Evolutionary conservation across 352 stramenopile genomes (phyloP).

Genomic region (Pythium biforme): DNA sequence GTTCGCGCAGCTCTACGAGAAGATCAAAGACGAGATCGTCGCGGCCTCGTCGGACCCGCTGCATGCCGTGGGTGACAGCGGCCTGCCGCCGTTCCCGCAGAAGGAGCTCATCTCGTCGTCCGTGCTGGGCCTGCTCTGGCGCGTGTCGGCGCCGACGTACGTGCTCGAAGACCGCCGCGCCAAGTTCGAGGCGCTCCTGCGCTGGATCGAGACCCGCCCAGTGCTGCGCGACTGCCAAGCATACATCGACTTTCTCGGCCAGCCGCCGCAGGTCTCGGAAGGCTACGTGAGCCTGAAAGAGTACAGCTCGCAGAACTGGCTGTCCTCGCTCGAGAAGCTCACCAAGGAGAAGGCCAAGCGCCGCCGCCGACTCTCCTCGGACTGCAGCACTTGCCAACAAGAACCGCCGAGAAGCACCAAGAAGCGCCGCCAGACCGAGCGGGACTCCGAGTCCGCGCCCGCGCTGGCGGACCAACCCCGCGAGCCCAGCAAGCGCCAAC

Average conservation of each 20-base stretch:
- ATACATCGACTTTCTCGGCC: slow-evolving; percentile 55
- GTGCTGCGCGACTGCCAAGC: slow-evolving; percentile 34
- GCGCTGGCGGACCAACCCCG: not conserved
- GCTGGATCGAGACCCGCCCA: slow-evolving; percentile 58
- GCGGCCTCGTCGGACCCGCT: slow-evolving; percentile 22
- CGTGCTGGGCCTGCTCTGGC: slow-evolving; percentile 49
- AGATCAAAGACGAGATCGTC: slow-evolving; percentile 32
- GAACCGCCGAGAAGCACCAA: slow-evolving; percentile 20
- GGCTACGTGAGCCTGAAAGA: slow-evolving; percentile 77
- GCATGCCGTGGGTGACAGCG: slow-evolving; percentile 11
- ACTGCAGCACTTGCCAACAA: slow-evolving; percentile 27
- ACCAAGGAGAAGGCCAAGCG: slow-evolving; percentile 38
- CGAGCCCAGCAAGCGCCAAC: slow-evolving; percentile 18
- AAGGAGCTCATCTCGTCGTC: slow-evolving; percentile 56
- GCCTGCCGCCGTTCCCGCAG: slow-evolving; percentile 44
- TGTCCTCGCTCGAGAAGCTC: slow-evolving; percentile 58
- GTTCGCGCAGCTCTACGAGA: slow-evolving; percentile 55
- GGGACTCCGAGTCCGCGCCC: not conserved
- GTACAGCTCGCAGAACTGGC: slow-evolving; percentile 66
- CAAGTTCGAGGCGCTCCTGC: slow-evolving; percentile 55
- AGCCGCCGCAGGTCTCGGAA: slow-evolving; percentile 49
- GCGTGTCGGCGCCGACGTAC: slow-evolving; percentile 37
- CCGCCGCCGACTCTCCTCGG: slow-evolving; percentile 34
- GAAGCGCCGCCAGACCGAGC: not conserved
- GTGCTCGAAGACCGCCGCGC: slow-evolving; percentile 52